Evolutionary conservation across 164 flowering plant genomes (phyloP), one percentile per base, ranked within the genome.

Genomic region (Sextonia rubra): DNA sequence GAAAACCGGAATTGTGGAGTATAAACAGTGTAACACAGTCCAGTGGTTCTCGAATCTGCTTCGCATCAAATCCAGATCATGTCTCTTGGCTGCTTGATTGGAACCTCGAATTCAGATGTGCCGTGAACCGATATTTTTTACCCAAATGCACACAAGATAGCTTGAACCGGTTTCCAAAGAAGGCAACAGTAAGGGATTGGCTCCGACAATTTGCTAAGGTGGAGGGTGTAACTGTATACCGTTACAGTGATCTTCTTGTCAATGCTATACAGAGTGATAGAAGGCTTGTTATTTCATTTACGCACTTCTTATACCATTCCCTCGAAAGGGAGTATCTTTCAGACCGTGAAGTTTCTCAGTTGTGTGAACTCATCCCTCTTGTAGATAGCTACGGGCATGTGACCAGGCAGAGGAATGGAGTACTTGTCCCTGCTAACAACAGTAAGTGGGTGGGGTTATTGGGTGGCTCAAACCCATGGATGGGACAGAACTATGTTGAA

Each of bases 361-460:
- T 87, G 27, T 87, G 86, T 72, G n/a, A 60, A 22, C 24, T 2
- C 4, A 75, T 86, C 83, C 91, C 88, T 2, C 77, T 88, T 4
- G 77, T 86, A 2, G 81, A 85, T 75, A 84, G 69, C 27, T 85
- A 86, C 68, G 87, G 87, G 1, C 5, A 7, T 64, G 82, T 83
- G 56, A 71, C 25, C 27, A 71, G 25, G 17, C 8, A 1, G 1
- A 52, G 80, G 47, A 75, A 62, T 4, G 82, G 82, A 17, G 80
- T 90, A 76, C 87, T 87, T 71, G 89, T 90, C 7, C 89, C 94
- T 32, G 86, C 89, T 4, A 80, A 73, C 61, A 87, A 78, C 62
- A 88, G 91, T 73, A 84, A 80, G 29, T 90, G 91, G 94, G 81
- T 77, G 12, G 64, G 65, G 24, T 69, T 88, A 73, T 66, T 87